Evolutionary conservation across 75 land plant species (phyloP), one percentile per base, ranked within the genome.

Genomic region (Pinus tabuliformis): DNA sequence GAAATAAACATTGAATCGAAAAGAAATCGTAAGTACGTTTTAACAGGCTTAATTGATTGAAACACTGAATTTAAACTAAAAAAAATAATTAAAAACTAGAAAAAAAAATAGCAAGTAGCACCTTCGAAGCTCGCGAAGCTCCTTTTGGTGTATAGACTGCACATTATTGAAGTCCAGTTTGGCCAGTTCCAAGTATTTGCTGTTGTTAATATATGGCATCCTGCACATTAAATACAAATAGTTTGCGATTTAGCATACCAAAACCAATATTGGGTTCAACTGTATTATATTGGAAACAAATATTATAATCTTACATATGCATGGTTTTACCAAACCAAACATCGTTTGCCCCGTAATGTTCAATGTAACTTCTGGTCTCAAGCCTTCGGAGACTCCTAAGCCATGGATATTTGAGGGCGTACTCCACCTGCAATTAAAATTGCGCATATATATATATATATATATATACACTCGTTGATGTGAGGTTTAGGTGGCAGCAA

Each of bases 91-190:
- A n/a, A n/a, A n/a, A n/a, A n/a, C n/a, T n/a, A n/a, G n/a, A 26
- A 26, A 26, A 26, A 26, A 0, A 26, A 26, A 26, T 26, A 26
- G 26, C 26, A 26, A 26, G 26, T 26, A 26, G 26, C 36, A 33
- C 70, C 70, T 16, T 14, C 36, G 68, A 33, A 64, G 68, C 42
- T 64, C 39, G 6, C 17, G 68, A 17, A 83, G 54, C 59, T 89
- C 90, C 36, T 71, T 76, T 45, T 62, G 72, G 64, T 89, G 89
- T 17, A 81, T 21, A 0, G 71, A 17, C 57, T 83, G 90, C 8
- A 89, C 84, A 33, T 61, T 21, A 42, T 89, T 89, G 66, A 76
- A 89, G 76, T 89, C 90, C n/a, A 79, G 78, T 54, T 89, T 83
- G 20, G 90, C 90, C 14, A 89, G 73, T 36, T 76, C 79, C 64